phyloP scores from a whole-genome alignment of 2,329 filamentous ascomycete species.

The Xylariales sp. region DNA sequence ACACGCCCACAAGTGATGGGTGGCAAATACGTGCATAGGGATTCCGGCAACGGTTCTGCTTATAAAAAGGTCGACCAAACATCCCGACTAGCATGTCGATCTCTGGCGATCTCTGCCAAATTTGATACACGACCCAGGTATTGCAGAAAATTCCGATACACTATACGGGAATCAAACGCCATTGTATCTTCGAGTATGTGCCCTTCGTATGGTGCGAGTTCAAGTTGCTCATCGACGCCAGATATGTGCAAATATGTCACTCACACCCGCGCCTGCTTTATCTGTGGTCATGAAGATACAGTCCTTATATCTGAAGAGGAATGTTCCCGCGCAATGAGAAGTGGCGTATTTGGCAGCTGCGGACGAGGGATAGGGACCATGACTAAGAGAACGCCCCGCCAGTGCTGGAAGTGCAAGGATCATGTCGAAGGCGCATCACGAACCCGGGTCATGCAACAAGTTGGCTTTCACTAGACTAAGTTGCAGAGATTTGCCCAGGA shows the following conservation, averaged over 20 bases:
- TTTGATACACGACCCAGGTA: too few species aligned
- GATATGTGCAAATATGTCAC: conserved; percentile 36
- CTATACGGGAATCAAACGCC: too few species aligned
- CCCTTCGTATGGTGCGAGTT: too few species aligned
- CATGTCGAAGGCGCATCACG: conserved; percentile 15
- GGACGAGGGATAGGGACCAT: conserved; percentile 27
- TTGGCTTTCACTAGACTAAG: neutral
- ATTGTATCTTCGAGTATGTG: conserved; percentile 3
- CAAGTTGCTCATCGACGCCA: too few species aligned
- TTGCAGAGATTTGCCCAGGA: neutral
- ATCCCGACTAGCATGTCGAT: too few species aligned
- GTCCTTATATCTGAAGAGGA: conserved; percentile 37
- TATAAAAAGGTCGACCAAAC: too few species aligned
- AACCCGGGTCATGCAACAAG: conserved; percentile 8
- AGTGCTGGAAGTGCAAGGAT: conserved; percentile 36
- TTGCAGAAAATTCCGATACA: too few species aligned
- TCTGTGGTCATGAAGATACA: conserved; percentile 32
- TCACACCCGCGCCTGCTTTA: conserved; percentile 32
- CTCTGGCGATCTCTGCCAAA: too few species aligned
- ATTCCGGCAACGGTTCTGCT: too few species aligned
- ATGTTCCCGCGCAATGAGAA: conserved; percentile 26
- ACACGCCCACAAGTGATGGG: too few species aligned
- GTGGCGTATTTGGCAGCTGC: conserved; percentile 34
- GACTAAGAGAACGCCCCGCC: conserved; percentile 25
- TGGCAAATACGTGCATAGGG: too few species aligned